Evolutionary conservation across 805 yeast genomes (phyloP), one percentile per base, ranked within the genome.

Genomic region (Saccharomycopsis oosterbeekiorum): DNA sequence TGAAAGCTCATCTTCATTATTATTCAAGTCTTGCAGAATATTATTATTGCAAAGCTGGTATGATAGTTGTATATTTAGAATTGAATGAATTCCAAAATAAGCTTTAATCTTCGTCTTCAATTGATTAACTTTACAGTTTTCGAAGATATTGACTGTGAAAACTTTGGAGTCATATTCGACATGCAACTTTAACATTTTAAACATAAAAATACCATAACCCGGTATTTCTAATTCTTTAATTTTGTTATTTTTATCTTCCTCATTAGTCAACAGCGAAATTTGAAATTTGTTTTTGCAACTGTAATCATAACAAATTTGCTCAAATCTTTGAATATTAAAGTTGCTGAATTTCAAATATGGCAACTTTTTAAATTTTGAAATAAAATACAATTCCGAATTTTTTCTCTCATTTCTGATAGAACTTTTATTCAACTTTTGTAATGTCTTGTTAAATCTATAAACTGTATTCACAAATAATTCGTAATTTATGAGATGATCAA

Each of bases 331-430:
- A 17, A n/a, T n/a, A 26, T 57, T 60, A 47, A 26, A 53, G 8
- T 47, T 55, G 9, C 53, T 24, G 21, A 62, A 62, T 8, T n/a
- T 51, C n/a, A 29, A 62, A 11, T 67, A 61, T 0, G 70, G 70
- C 17, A 62, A 15, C 8, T 62, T 62, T n/a, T 67, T 68, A 0
- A 87, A 81, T 63, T 77, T 77, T 4, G 84, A 76, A 36, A 87
- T 73, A 63, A 87, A 84, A 68, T 80, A 89, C 4, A 88, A 69
- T 69, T 90, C 96, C 0, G 88, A 86, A 65, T 85, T 87, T 5
- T 62, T 65, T 17, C 90, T 75, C 57, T 84, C 87, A 1, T 71
- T 76, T 2, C 74, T 68, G 9, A 89, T 72, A 0, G 42, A 58
- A 0, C 84, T 77, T 0, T 96, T 96, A 67, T 91, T 84, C 14